Base-by-base conservation (phyloP, 139 green algal species). In the Chlorella sp. region DNA sequence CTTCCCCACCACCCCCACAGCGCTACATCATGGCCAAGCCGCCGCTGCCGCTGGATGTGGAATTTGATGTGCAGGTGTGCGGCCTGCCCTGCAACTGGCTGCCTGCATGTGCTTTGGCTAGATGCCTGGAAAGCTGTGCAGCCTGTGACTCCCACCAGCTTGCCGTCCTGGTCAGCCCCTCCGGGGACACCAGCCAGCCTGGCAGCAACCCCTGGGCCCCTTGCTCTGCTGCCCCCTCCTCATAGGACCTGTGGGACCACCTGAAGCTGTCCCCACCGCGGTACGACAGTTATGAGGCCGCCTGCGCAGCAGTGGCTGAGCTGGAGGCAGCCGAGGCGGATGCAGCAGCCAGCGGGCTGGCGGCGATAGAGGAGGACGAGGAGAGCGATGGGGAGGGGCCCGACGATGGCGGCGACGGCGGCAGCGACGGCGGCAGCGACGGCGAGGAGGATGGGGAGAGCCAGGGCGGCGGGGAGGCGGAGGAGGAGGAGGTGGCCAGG, bases 11-110 rank as follows among this genome's bases (percentile, higher is more conserved):
- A 60, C 51, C 51, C 16, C 8, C 11, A 16, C 51, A 94, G 86
- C 90, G 94, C 22, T 99, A 99, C 86, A 38, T 97, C 28, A 85
- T 97, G 69, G 90, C 90, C 78, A 99, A 99, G 86, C 84, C 90
- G 20, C 80, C 88, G 2, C 78, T 98, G 62, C 94, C 96, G 0
- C 88, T 99, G 81, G 96, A 99, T 70, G 88, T 99, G 4, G 92
- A 98, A 38, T 96, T 96, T 78, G 96, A 99, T 79, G 58, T 98
- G 32, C 91, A 98, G 91, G 94, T 95, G 65, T 14, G 30, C 38
- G 40, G 41, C 34, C 19, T 54, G 46, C 8, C 46, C 11, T 7
- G 46, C 11, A 7, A 54, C 46, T 7, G 1, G 34, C 2, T 65
- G 41, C 26, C 7, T 70, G 34, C 79, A 79, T 34, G 73, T 77